phyloP scores from a whole-genome alignment of 139 green algal genomes.

The Chara braunii region DNA sequence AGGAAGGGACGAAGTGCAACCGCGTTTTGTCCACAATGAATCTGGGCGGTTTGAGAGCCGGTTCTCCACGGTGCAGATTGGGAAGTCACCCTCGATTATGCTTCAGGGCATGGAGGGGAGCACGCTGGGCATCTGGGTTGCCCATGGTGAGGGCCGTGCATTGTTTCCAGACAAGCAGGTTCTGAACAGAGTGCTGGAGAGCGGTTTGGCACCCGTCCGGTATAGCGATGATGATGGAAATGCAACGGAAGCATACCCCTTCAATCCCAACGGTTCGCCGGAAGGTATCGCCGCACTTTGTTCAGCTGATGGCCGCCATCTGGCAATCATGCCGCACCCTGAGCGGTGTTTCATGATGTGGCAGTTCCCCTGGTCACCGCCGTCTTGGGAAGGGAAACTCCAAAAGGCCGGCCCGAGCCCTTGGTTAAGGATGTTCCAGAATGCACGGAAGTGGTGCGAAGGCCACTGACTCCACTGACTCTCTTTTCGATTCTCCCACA shows the following conservation, averaged over 20 bases:
- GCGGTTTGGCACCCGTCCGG: conserved; percentile 72
- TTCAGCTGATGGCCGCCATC: conserved; percentile 81
- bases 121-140: conserved; percentile 85
- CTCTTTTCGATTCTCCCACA: no score
- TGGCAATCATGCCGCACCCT: conserved; percentile 98
- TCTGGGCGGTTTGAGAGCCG: conserved; percentile 78
- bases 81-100: conserved; percentile 72
- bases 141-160: conserved; percentile 88
- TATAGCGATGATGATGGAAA: conserved; percentile 41
- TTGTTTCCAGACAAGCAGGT: conserved; percentile 79
- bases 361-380: conserved; percentile 51
- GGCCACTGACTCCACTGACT: no score
- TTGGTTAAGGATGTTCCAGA: conserved; percentile 97
- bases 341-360: conserved; percentile 90
- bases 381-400: conserved; percentile 17
- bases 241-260: conserved; percentile 82
- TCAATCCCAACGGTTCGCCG: conserved; percentile 93
- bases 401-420: conserved; percentile 65
- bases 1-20: conserved; percentile 54
- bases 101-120: conserved; percentile 78
- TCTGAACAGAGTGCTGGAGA: conserved; percentile 28
- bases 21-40: conserved; percentile 94
- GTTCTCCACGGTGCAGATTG: conserved; percentile 66
- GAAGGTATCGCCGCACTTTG: conserved; percentile 88
- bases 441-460: conserved; percentile 69